phyloP scores from a whole-genome alignment of 495 filamentous ascomycete genomes.

The Margaritispora aquatica region DNA sequence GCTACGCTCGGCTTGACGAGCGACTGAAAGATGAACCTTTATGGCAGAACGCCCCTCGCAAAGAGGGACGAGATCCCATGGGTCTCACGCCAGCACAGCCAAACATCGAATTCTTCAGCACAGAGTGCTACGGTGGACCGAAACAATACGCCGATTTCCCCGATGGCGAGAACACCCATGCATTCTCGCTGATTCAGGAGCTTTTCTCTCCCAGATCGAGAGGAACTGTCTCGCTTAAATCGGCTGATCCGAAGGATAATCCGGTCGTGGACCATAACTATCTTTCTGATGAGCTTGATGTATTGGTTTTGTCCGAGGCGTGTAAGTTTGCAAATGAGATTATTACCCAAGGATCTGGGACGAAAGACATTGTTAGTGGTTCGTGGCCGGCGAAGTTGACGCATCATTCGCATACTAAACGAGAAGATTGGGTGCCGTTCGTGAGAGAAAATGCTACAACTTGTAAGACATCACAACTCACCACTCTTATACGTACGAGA shows the following conservation, averaged over 20 bases:
- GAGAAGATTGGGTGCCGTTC: slow-evolving; percentile 43
- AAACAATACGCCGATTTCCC: slow-evolving; percentile 43
- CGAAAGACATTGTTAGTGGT: slow-evolving; percentile 49
- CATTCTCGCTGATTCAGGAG: slow-evolving; percentile 27
- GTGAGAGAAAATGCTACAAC: slow-evolving; percentile 47
- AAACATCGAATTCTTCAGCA: slow-evolving; percentile 45
- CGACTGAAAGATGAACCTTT: slow-evolving; percentile 38
- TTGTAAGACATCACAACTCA: slow-evolving; percentile 33
- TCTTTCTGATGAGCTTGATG: slow-evolving; percentile 40
- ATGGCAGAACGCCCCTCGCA: slow-evolving; percentile 34
- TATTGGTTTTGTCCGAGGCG: slow-evolving; percentile 41
- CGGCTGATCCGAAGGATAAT: slow-evolving; percentile 46
- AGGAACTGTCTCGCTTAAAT: slow-evolving; percentile 42
- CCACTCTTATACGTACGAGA: no score
- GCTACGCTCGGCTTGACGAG: slow-evolving; percentile 44
- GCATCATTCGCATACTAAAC: slow-evolving; percentile 39
- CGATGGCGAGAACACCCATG: slow-evolving; percentile 36
- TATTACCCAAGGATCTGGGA: slow-evolving; percentile 43
- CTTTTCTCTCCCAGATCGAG: slow-evolving; percentile 27
- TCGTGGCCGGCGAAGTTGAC: slow-evolving; percentile 42
- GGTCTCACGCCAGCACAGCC: slow-evolving; percentile 41
- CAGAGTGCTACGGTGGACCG: slow-evolving; percentile 47
- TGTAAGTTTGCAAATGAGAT: slow-evolving; percentile 48
- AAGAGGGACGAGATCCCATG: slow-evolving; percentile 45
- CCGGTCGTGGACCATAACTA: slow-evolving; percentile 47